Conservation (phyloP, 352 stramenopile genomes). For the Pythium sukuiense region DNA sequence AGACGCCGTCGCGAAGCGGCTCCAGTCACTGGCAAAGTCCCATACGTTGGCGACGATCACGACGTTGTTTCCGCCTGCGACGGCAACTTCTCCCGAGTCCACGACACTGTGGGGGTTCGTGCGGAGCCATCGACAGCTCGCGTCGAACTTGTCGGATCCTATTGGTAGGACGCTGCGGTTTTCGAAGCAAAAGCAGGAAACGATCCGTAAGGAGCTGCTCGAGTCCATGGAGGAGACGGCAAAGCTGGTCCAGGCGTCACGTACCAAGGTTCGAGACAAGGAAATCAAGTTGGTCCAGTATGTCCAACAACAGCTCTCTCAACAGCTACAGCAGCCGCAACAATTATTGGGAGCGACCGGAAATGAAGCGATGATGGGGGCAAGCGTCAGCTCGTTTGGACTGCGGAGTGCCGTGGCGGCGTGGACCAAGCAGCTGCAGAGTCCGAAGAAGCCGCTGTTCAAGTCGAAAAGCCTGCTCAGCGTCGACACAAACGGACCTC, state of each 20-base stretch:
- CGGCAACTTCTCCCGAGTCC: background rate
- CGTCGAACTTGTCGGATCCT: conserved; percentile 43
- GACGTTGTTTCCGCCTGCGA: conserved; percentile 18
- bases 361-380: conserved; percentile 8
- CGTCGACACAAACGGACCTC: background rate
- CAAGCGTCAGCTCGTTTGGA: conserved; percentile 17
- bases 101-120: conserved; percentile 31
- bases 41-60: conserved; percentile 19
- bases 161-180: conserved; percentile 56
- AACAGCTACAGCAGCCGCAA: conserved; percentile 8
- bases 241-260: conserved; percentile 26
- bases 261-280: conserved; percentile 25
- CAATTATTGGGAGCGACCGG: conserved; percentile 10
- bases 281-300: conserved; percentile 21
- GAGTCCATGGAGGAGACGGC: conserved; percentile 38
- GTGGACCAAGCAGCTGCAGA: conserved; percentile 24
- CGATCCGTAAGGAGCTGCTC: conserved; percentile 41
- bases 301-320: conserved; percentile 12
- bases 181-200: conserved; percentile 46
- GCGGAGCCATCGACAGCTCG: conserved; percentile 39
- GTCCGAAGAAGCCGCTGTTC: conserved; percentile 22
- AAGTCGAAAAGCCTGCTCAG: conserved; percentile 17
- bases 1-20: conserved; percentile 33
- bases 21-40: conserved; percentile 34
- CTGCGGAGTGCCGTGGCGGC: conserved; percentile 29